Base-by-base conservation (phyloP, 768 basidiomycete species). In the Suillus brevipes region DNA sequence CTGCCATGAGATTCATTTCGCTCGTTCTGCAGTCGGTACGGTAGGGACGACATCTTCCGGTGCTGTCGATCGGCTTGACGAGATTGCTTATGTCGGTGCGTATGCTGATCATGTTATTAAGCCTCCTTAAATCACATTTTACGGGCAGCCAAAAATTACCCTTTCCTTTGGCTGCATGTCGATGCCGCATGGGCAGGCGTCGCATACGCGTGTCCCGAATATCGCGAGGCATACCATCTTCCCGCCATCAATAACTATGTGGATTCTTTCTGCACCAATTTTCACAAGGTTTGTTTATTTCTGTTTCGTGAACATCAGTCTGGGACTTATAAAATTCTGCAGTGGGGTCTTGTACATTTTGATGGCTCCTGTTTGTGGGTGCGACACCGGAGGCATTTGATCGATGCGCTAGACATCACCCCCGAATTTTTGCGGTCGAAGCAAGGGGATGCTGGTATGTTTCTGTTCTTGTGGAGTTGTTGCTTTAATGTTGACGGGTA, bases 131-230 rank as follows among this genome's bases (percentile, higher is more conserved):
- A 10, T 20, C 38, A 31, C 56, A 53, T 34, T 37, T n/a, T 36
- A 37, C 6, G 34, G 55, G 2, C 66, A 95, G 93, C 84, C 6
- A 79, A 84, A 63, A 78, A 84, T 0, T 77, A 85, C 67, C 89
- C 91, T 0, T 85, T 84, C 1, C 70, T 95, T 2, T 96, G 91
- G 88, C 73, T 97, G 1, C 95, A 99, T 71, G 82, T 97, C 25
- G 96, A 98, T 73, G 89, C 91, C 0, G 90, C 92, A 0, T 98
- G 95, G 96, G 95, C 92, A 0, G 96, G 96, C 3, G 84, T 93
- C 20, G 86, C 88, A 0, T 82, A 95, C 50, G 83, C 88, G 0
- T 92, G 94, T 67, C 94, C 94, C 0, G 94, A 97, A 73, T 83
- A 83, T 67, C 86, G 94, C 34, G 79, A 84, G 12, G 66, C 73